Percentiles rank a stretch among this genome's conserved stretches.
Conservation (phyloP, 2,329 filamentous ascomycete species). For the Hypocreales sp. region DNA sequence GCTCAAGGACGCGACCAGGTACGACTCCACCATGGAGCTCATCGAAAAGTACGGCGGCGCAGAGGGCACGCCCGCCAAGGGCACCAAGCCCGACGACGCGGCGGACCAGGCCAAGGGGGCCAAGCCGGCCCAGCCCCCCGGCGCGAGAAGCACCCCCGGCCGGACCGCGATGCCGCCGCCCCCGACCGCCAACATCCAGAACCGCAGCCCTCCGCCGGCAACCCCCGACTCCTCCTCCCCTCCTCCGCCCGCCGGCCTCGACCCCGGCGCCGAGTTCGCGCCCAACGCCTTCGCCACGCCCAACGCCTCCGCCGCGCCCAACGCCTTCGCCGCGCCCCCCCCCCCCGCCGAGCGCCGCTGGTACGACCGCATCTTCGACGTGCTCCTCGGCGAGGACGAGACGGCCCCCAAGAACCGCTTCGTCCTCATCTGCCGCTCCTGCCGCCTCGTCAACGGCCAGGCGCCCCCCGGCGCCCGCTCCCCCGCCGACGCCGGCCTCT, state of each 20-base stretch:
- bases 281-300: slow-evolving; percentile 48
- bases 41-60: slow-evolving; percentile 83
- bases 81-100: slow-evolving; percentile 2
- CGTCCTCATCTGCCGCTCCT: slow-evolving; percentile 68
- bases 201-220: not conserved
- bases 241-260: slow-evolving; percentile 12
- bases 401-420: slow-evolving; percentile 82
- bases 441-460: slow-evolving; percentile 86
- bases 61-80: slow-evolving; percentile 28
- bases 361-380: slow-evolving; percentile 90
- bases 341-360: slow-evolving; percentile 43
- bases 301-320: slow-evolving; percentile 8
- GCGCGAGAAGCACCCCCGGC: slow-evolving; percentile 7
- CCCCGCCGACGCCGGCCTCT: slow-evolving; percentile 66
- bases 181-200: slow-evolving; percentile 44
- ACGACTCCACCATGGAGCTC: slow-evolving; percentile 84
- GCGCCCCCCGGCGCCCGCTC: slow-evolving; percentile 73
- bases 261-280: slow-evolving; percentile 50
- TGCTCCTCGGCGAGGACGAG: slow-evolving; percentile 89
- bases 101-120: slow-evolving; percentile 3
- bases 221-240: slow-evolving; percentile 10
- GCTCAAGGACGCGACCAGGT: slow-evolving; percentile 88
- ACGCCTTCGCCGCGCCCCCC: slow-evolving; percentile 1
- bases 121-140: slow-evolving; percentile 5
- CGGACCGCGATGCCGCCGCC: slow-evolving; percentile 41